Evolutionary conservation across 441 rosid genomes (phyloP).

Genomic region (Croton setiger): DNA sequence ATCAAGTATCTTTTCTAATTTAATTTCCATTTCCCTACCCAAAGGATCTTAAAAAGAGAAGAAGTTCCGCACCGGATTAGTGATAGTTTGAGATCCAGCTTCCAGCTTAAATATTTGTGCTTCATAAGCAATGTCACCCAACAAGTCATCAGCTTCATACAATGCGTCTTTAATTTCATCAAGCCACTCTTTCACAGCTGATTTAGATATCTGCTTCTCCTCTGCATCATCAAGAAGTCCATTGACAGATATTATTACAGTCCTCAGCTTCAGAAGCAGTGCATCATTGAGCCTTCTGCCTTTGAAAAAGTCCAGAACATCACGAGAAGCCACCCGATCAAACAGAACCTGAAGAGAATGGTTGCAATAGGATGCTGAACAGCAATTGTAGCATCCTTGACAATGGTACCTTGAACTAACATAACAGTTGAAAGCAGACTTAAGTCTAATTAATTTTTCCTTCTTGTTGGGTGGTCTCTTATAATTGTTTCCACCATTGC

Average conservation of each 20-base stretch:
- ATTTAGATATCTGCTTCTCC: conserved; percentile 10
- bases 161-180: conserved; percentile 20
- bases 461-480: too few relatives aligned
- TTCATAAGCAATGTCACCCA: conserved; percentile 15
- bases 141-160: conserved; percentile 19
- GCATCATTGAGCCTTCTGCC: conserved; percentile 4
- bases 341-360: conserved; percentile 34
- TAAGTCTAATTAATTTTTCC: too few relatives aligned
- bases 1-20: conserved; percentile 8
- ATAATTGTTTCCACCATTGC: too few relatives aligned
- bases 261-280: conserved; percentile 12
- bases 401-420: too few relatives aligned
- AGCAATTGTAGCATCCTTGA: too few relatives aligned
- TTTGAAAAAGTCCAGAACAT: conserved; percentile 24
- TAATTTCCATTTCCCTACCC: conserved; percentile 3
- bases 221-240: conserved; percentile 23
- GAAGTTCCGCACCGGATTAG: conserved; percentile 2
- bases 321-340: conserved; percentile 30
- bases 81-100: neutral
- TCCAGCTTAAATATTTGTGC: conserved; percentile 8
- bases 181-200: conserved; percentile 14
- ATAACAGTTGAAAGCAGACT: too few relatives aligned
- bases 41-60: conserved; percentile 5
- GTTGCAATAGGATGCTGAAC: too few relatives aligned
- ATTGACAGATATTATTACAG: conserved; percentile 14